Percentiles rank a stretch among this genome's conserved stretches.
Conservation (phyloP, 805 yeast species). For the Saccharomycopsis synnaedendra region DNA sequence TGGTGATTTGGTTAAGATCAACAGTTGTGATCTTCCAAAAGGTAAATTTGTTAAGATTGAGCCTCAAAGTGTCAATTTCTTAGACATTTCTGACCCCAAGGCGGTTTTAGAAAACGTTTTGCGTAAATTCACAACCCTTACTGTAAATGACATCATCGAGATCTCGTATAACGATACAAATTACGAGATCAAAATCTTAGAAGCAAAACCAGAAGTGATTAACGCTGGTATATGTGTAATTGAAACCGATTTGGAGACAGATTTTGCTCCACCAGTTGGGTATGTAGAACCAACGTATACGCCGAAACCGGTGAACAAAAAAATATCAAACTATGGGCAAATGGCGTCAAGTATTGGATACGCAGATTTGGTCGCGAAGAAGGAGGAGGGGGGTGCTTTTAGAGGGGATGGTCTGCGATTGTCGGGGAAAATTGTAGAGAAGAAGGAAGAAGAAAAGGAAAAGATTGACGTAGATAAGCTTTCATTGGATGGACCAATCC, state of each 20-base stretch:
- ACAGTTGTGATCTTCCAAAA: conserved; percentile 64
- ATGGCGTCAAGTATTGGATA: conserved; percentile 35
- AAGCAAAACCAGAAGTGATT: conserved; percentile 66
- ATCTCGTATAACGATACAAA: conserved; percentile 70
- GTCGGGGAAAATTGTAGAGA: conserved; percentile 41
- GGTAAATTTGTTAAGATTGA: conserved; percentile 88
- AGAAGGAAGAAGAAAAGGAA: conserved; percentile 4
- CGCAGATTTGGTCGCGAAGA: conserved; percentile 14
- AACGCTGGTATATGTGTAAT: conserved; percentile 78
- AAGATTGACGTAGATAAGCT: conserved; percentile 31
- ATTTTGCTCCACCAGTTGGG: conserved; percentile 98
- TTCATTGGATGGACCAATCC: conserved; percentile 53
- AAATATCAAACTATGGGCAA: conserved; percentile 38
- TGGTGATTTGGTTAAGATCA: conserved; percentile 68
- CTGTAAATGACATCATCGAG: conserved; percentile 76
- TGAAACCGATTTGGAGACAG: conserved; percentile 94
- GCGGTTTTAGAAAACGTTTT: conserved; percentile 92
- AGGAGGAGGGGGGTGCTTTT: conserved; percentile 23
- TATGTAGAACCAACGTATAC: conserved; percentile 83
- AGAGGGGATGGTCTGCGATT: conserved; percentile 60
- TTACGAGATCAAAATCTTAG: conserved; percentile 74
- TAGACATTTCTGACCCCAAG: conserved; percentile 90
- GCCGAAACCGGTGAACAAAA: conserved; percentile 16
- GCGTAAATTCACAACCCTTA: conserved; percentile 79
- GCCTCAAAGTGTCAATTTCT: conserved; percentile 88